Evolutionary conservation across 2,329 filamentous ascomycete species (phyloP).

Genomic region (Exserohilum rostratum): DNA sequence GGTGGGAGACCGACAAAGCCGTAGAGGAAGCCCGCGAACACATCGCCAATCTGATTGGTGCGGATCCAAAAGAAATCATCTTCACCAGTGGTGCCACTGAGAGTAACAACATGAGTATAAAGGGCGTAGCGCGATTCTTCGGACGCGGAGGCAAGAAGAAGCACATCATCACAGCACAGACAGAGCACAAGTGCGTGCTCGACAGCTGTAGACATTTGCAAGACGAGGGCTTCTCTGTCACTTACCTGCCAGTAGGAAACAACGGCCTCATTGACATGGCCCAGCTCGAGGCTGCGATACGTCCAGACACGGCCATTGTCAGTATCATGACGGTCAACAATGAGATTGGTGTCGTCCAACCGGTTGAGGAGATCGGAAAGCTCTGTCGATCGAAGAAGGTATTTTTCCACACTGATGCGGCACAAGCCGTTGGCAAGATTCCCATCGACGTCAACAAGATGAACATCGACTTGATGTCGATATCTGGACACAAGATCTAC

Average conservation of each 20-base stretch:
- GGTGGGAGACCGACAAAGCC: conserved; percentile 96
- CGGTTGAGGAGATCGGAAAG: conserved; percentile 88
- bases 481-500: conserved; percentile 98
- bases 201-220: conserved; percentile 97
- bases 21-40: conserved; percentile 85
- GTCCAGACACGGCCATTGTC: conserved; percentile 87
- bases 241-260: conserved; percentile 89
- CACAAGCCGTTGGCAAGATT: conserved; percentile 98
- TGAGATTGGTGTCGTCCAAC: conserved; percentile 99
- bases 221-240: conserved; percentile 94
- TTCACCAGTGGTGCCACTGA: conserved; percentile 98
- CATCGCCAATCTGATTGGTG: conserved; percentile 85
- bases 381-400: conserved; percentile 90
- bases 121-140: conserved; percentile 96
- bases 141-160: conserved; percentile 93
- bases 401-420: conserved; percentile 97
- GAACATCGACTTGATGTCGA: conserved; percentile 98
- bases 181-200: conserved; percentile 97
- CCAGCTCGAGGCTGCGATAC: conserved; percentile 84
- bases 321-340: conserved; percentile 99
- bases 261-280: conserved; percentile 86
- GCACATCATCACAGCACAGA: conserved; percentile 96
- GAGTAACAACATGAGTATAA: conserved; percentile 99
- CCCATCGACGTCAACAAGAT: conserved; percentile 95
- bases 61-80: conserved; percentile 96